Evolutionary conservation across 768 basidiomycete genomes (phyloP).

Genomic region (Rhodosporidiobolus sp.): DNA sequence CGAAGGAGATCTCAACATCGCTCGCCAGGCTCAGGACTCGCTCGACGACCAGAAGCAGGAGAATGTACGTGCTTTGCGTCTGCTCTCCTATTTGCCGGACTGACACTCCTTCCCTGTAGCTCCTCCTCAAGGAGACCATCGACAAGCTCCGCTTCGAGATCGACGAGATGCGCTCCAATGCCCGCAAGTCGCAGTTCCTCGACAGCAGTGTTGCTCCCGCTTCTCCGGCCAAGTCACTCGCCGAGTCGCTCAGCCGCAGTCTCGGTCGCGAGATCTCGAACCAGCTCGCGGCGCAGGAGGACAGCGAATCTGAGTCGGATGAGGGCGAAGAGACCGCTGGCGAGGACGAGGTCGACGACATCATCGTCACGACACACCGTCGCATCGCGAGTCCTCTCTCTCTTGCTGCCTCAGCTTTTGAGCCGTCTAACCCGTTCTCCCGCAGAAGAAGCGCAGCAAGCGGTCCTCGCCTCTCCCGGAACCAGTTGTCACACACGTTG

Average conservation of each 20-base stretch:
- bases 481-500: constrained; percentile 19
- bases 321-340: constrained; percentile 8
- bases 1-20: constrained; percentile 67
- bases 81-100: not conserved
- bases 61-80: constrained; percentile 56
- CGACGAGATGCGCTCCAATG: constrained; percentile 68
- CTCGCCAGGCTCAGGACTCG: constrained; percentile 67
- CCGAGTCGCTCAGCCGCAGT: constrained; percentile 25
- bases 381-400: constrained; percentile 20
- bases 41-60: constrained; percentile 93
- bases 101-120: constrained; percentile 3
- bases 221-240: constrained; percentile 19
- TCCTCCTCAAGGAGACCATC: constrained; percentile 86
- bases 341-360: constrained; percentile 32
- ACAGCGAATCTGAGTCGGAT: not conserved
- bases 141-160: constrained; percentile 90
- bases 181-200: constrained; percentile 19
- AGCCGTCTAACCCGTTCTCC: not conserved
- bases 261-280: constrained; percentile 31
- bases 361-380: constrained; percentile 35
- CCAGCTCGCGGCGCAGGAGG: constrained; percentile 12
- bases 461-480: not conserved
- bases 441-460: constrained; percentile 36
- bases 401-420: not conserved
- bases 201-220: not conserved